Evolutionary conservation across 2,329 filamentous ascomycete genomes (phyloP).

Genomic region (Verticillium tricorpus): DNA sequence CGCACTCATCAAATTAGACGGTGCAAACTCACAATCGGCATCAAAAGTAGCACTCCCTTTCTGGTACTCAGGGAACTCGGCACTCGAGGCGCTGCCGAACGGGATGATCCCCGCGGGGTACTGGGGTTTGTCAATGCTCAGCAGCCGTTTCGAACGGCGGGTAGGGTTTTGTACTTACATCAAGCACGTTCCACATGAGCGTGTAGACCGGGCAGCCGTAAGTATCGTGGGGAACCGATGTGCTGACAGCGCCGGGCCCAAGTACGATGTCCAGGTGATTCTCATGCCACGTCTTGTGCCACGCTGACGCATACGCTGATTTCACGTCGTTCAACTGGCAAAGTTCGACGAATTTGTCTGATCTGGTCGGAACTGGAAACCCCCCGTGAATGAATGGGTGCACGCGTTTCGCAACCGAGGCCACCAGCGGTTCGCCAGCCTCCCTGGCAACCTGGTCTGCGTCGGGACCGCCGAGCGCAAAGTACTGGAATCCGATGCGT

Average conservation of each 20-base stretch:
- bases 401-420: conserved; percentile 24
- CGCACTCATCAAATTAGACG: fast-evolving
- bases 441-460: conserved; percentile 24
- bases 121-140: conserved; percentile 7
- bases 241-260: conserved; percentile 42
- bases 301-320: conserved; percentile 27
- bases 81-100: conserved; percentile 34
- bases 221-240: conserved; percentile 46
- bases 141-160: not conserved
- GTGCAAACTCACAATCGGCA: conserved; percentile 27
- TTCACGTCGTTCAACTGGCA: conserved; percentile 34
- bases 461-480: conserved; percentile 25
- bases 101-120: conserved; percentile 47
- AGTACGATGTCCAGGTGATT: conserved; percentile 45
- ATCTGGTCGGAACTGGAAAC: conserved; percentile 21
- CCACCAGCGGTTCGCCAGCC: conserved; percentile 36
- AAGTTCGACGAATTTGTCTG: conserved; percentile 29
- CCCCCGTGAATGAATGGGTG: conserved; percentile 16
- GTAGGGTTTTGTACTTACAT: conserved; percentile 16
- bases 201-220: conserved; percentile 44
- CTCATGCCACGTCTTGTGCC: conserved; percentile 34
- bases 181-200: conserved; percentile 44
- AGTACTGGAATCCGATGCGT: conserved; percentile 35
- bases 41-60: conserved; percentile 21
- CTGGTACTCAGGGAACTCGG: conserved; percentile 25